Evolutionary conservation across 225 moss, liverwort and hornwort genomes (phyloP).

Genomic region (Polytrichum formosum): DNA sequence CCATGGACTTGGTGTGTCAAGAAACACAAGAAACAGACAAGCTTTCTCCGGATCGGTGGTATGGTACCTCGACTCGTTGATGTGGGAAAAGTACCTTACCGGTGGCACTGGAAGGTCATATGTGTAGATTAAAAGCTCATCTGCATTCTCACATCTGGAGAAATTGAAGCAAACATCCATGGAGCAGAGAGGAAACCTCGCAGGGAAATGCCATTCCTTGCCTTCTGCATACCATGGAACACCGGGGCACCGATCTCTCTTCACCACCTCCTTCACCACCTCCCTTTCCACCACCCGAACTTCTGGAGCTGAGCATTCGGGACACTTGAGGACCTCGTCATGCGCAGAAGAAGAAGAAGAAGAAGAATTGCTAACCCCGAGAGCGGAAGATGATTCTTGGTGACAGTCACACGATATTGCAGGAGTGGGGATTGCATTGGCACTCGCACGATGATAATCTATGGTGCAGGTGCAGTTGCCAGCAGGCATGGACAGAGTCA

Average conservation of each 20-base stretch:
- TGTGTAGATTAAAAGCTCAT: conserved; percentile 57
- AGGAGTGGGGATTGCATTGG: background rate
- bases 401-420: conserved; percentile 14
- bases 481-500: conserved; percentile 5
- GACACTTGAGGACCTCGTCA: too few relatives aligned
- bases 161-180: conserved; percentile 84
- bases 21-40: conserved; percentile 64
- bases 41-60: conserved; percentile 58
- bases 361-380: too few relatives aligned
- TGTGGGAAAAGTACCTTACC: conserved; percentile 38
- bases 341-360: too few relatives aligned
- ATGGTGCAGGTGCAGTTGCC: conserved; percentile 23
- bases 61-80: conserved; percentile 51
- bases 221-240: conserved; percentile 56
- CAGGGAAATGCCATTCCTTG: conserved; percentile 57
- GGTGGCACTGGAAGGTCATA: conserved; percentile 51
- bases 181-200: conserved; percentile 62
- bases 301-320: conserved; percentile 4
- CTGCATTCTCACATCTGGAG: conserved; percentile 53
- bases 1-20: conserved; percentile 38
- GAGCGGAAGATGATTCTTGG: too few relatives aligned
- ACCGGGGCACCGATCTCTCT: conserved; percentile 4
- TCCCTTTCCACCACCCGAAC: conserved; percentile 19
- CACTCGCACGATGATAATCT: background rate
- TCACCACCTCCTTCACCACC: conserved; percentile 6